Base-by-base conservation (phyloP, 257 asterid species). In the Linaria vulgaris region DNA sequence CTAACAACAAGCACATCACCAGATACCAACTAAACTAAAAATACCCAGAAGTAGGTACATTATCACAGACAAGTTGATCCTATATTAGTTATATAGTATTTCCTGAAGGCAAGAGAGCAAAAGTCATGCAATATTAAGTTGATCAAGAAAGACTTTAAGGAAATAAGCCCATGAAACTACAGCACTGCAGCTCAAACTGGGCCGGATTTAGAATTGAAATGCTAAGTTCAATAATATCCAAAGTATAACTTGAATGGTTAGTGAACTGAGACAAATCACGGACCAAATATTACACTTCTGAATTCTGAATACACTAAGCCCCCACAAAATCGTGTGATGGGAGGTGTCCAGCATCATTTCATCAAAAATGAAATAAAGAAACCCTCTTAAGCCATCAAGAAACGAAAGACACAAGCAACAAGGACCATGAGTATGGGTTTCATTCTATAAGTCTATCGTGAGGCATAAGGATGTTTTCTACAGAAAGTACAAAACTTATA, bases 401-500 rank as follows among this genome's bases (percentile, higher is more conserved):
- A 47, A 49, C 31, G 59, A 23, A 17, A 11, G 57, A 12, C 45
- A 24, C 13, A 6, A 44, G 25, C 19, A 0, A 12, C 17, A 44
- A 44, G 7, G 49, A 14, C 49, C 49, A 55, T 25, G 27, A 54
- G 6, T 54, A 25, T 41, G 63, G 2, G 9, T 37, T 23, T 17
- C 47, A 38, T 38, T 59, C 17, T 12, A 44, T 19, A 44, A 34
- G 41, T 34, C 41, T 34, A 8, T 7, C 41, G 39, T 50, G 49
- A 66, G 54, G 51, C 37, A 68, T 44, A 59, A 61, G 39, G 55
- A 15, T 44, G 56, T 45, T 12, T 15, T 61, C 34, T 61, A 38
- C 56, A 44, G 53, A 41, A 11, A 6, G 44, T 45, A 44, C 39
- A 23, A 14, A 27, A 44, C 41, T 0, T 16, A 46, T 7, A 61